A percentile compares a stretch with the other conserved stretches of the same genome.
Evolutionary conservation across 2,329 filamentous ascomycete genomes (phyloP).

Genomic region (Apiospora rasikravindrae): DNA sequence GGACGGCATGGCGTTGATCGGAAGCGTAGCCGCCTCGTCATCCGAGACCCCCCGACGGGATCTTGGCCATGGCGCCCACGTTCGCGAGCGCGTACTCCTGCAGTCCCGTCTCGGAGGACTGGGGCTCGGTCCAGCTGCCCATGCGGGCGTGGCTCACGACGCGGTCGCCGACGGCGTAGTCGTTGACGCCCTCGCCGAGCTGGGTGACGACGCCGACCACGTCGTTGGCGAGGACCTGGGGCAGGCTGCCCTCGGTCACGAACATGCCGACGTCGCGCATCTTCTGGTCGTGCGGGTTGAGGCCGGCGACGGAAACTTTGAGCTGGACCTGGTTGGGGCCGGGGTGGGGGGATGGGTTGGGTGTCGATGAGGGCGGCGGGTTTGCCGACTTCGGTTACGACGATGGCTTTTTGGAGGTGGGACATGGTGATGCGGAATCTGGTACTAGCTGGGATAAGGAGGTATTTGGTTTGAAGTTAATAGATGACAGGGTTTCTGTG

Average conservation of each 20-base stretch:
- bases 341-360: conserved; percentile 38
- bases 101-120: conserved; percentile 34
- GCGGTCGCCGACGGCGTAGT: conserved; percentile 39
- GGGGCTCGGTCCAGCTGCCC: background rate
- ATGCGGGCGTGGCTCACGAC: conserved; percentile 37
- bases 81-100: conserved; percentile 97
- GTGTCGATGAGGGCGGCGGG: conserved; percentile 30
- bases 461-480: background rate
- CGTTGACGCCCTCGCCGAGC: conserved; percentile 33
- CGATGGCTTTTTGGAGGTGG: conserved; percentile 33
- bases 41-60: conserved; percentile 41
- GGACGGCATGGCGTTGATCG: conserved; percentile 41
- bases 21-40: conserved; percentile 44
- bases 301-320: conserved; percentile 41
- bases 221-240: conserved; percentile 42
- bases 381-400: conserved; percentile 33
- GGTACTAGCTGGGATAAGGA: background rate
- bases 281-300: conserved; percentile 44
- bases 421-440: conserved; percentile 9
- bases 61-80: conserved; percentile 70
- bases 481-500: background rate
- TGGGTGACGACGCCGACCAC: conserved; percentile 40
- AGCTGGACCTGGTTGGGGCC: conserved; percentile 42
- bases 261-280: conserved; percentile 43
- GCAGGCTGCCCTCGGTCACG: conserved; percentile 36